Evolutionary conservation across 176 grass and related monocot genomes (phyloP).

Genomic region (Aegilops tauschii): DNA sequence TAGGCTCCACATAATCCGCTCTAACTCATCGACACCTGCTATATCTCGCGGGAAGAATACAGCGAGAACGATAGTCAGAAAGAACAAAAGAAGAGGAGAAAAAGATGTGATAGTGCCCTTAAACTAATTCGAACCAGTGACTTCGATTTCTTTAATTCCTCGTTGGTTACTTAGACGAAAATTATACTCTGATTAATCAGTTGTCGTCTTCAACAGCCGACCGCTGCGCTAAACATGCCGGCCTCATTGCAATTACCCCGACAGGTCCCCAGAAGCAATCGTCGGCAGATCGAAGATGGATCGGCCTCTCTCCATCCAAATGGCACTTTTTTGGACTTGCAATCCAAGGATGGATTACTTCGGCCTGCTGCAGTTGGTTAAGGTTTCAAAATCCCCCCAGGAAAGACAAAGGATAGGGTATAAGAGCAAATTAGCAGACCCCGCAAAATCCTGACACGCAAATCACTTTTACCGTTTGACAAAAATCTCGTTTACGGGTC

Average conservation of each 20-base stretch:
- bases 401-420: not conserved
- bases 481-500: too few species aligned
- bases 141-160: conserved; percentile 1
- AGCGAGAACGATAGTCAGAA: not conserved
- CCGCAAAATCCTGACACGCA: too few species aligned
- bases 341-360: conserved; percentile 32
- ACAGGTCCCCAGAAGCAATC: conserved; percentile 21
- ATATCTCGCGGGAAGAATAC: not conserved
- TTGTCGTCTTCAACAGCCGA: not conserved
- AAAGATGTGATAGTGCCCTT: not conserved
- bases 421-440: too few species aligned
- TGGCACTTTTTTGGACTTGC: conserved; percentile 30
- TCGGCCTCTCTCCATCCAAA: conserved; percentile 23
- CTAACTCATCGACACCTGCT: not conserved
- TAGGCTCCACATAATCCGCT: not conserved
- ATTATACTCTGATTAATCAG: not conserved
- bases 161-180: not conserved
- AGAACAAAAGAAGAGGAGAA: not conserved
- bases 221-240: conserved; percentile 42
- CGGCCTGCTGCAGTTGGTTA: conserved; percentile 5
- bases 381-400: not conserved
- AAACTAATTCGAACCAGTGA: not conserved
- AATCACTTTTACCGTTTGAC: too few species aligned
- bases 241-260: conserved; percentile 25
- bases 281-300: not conserved